Base-by-base conservation (phyloP, 2,329 filamentous ascomycete species). In the Eurotiales sp. region DNA sequence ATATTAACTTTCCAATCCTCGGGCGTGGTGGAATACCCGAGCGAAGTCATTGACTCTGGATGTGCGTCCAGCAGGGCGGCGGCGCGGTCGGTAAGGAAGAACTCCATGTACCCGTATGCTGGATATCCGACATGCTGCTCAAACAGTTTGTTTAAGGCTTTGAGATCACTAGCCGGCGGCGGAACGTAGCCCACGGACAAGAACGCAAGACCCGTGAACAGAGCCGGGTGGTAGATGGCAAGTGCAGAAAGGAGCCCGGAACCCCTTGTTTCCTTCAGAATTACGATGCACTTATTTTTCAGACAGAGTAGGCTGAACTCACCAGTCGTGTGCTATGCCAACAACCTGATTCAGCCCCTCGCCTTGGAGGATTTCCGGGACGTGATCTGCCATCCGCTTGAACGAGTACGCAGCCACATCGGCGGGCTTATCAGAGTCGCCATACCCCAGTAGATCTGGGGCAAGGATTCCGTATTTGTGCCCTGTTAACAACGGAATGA, bases 381-480 rank as follows among this genome's bases (percentile, higher is more conserved):
- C 58, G 15, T 74, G 65, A 1, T 50, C 54, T 0, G 61, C 57
- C 64, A 73, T 69, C 2, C 34, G 46, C 37, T 65, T 65, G 27
- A 61, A 50, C 11, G 55, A 58, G 46, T 73, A 72, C 0, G 56
- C 54, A 12, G 58, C 50, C 2, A 61, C 15, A 2, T 60, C 53
- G 0, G 51, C 54, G 0, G 70, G 69, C 25, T 66, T 66, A 29
- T 62, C 59, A 0, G 63, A 68, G n/a, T 58, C 62, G 11, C 69
- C 71, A 41, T 67, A 73, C 1, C 71, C 71, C 4, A 73, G 62
- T 0, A 76, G 58, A 54, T 79, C 75, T 0, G 67, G 68, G 0
- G 65, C 74, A 0, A 78, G 43, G 8, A 77, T 58, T 0, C 76
- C 75, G 50, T 76, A 72, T 1, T 75, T 74, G 1, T 54, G 27